phyloP scores from a whole-genome alignment of 805 yeast genomes.

The Lachancea fermentati region DNA sequence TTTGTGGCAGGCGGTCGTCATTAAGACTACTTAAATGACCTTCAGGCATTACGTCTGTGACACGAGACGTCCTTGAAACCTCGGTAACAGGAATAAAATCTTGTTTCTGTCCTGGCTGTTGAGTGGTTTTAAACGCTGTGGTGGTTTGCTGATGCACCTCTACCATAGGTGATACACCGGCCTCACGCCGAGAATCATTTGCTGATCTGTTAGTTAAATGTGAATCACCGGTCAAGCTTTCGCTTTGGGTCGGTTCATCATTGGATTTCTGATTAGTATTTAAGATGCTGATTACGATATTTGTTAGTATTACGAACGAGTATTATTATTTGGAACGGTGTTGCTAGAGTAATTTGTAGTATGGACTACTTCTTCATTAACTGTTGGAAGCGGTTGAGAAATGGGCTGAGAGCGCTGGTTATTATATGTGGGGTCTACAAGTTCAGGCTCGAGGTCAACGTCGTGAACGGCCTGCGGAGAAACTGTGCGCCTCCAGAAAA shows the following conservation, averaged over 20 bases:
- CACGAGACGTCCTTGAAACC: background rate
- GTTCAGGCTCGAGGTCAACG: background rate
- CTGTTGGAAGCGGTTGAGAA: background rate
- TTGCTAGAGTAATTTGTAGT: background rate
- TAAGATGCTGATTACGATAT: background rate
- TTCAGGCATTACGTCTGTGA: background rate
- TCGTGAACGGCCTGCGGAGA: background rate
- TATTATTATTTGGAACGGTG: background rate
- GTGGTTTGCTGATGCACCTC: background rate
- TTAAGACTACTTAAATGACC: background rate
- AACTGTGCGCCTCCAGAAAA: background rate
- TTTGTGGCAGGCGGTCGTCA: no score
- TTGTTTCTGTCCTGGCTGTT: background rate
- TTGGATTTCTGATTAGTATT: background rate
- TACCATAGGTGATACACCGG: background rate
- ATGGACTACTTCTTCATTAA: background rate
- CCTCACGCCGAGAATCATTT: background rate
- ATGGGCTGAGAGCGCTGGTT: background rate
- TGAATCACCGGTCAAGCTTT: background rate
- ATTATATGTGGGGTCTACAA: slow-evolving; percentile 2
- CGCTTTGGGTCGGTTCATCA: background rate
- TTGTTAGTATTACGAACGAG: background rate
- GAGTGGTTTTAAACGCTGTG: background rate
- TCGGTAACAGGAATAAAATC: background rate
- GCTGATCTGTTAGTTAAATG: background rate